Conservation (phyloP, 2,329 filamentous ascomycete genomes). For the Ilyonectria sp. region DNA sequence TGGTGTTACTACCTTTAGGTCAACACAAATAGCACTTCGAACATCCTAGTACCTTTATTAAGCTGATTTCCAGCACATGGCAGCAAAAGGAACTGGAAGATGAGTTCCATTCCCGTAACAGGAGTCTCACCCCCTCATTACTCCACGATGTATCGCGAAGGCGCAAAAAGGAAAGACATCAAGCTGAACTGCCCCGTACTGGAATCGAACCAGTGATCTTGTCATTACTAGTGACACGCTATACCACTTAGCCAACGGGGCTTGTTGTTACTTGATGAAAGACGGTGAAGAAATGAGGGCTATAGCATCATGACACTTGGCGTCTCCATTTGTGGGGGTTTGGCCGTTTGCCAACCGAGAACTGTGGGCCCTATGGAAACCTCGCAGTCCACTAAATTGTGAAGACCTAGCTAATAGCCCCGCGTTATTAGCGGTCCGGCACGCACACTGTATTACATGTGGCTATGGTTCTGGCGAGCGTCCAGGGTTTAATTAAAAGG, state of each 20-base stretch:
- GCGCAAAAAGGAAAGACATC: conserved; percentile 1
- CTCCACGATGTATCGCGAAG: too few species aligned
- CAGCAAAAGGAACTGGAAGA: not conserved
- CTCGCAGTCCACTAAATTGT: too few species aligned
- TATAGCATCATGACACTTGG: not conserved
- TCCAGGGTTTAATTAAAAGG: too few species aligned
- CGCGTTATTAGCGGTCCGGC: too few species aligned
- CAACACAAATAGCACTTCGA: too few species aligned
- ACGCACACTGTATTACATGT: too few species aligned
- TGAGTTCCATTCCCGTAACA: not conserved
- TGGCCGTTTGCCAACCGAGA: not conserved
- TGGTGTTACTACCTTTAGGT: too few species aligned
- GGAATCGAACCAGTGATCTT: conserved; percentile 51
- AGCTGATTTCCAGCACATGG: too few species aligned
- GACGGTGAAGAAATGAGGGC: not conserved
- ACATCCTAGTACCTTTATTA: too few species aligned
- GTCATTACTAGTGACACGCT: conserved; percentile 52
- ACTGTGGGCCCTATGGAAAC: not conserved
- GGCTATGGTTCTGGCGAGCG: too few species aligned
- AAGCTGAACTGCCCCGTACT: conserved; percentile 41
- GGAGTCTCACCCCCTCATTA: not conserved
- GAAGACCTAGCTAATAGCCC: too few species aligned
- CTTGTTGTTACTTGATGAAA: conserved; percentile 13
- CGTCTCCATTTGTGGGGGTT: not conserved
- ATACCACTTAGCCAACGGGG: conserved; percentile 50